phyloP scores from a whole-genome alignment of 768 basidiomycete genomes.

The Lyophyllum shimeji region DNA sequence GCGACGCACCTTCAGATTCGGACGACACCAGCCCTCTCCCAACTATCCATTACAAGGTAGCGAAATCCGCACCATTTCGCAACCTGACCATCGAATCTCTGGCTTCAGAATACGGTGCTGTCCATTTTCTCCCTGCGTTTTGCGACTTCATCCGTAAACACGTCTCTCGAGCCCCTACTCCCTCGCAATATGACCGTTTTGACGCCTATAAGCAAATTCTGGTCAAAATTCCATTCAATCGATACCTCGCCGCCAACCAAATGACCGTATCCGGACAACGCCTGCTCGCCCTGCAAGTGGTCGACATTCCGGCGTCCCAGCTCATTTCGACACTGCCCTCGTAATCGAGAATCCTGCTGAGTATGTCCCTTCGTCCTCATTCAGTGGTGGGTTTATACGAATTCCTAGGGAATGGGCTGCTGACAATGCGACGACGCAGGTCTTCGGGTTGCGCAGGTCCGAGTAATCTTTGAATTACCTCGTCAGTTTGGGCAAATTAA shows the following conservation, averaged over 20 bases:
- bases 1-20: neutral
- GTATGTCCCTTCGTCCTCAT: neutral
- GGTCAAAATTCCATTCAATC: constrained; percentile 2
- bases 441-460: no score
- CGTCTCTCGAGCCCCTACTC: no score
- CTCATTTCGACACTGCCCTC: constrained; percentile 13
- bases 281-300: neutral
- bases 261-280: neutral
- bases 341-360: constrained; percentile 5
- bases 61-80: constrained; percentile 8
- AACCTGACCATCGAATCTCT: constrained; percentile 10
- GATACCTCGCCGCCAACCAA: neutral
- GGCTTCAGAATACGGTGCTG: neutral
- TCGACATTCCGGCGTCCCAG: neutral
- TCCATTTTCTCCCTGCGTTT: constrained; percentile 11
- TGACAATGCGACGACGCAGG: constrained; percentile 7
- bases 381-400: neutral
- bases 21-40: neutral
- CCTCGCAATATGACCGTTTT: constrained; percentile 9
- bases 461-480: no score
- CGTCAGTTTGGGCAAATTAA: no score
- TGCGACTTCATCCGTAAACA: constrained; percentile 1
- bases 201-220: constrained; percentile 8
- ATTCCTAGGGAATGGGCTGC: neutral
- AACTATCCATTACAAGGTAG: constrained; percentile 1